Conservation (phyloP, 148 eudicot genomes). For the Suaeda aralocaspica region DNA sequence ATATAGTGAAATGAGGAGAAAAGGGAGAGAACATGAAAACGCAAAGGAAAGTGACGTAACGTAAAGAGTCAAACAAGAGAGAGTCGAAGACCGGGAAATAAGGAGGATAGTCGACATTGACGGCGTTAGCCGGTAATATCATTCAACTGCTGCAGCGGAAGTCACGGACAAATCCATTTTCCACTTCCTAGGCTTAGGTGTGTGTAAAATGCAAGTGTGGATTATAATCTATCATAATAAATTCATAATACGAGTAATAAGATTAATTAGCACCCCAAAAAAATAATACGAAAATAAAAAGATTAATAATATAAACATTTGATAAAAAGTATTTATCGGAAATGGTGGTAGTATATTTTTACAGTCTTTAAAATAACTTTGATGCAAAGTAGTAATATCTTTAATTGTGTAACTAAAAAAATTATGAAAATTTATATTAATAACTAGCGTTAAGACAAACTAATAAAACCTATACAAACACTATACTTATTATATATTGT, state of each 20-base stretch:
- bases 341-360: too few species aligned
- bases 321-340: too few species aligned
- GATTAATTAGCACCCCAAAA: too few species aligned
- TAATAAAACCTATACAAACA: too few species aligned
- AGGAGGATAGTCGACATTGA: conserved; percentile 5
- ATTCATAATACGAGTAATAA: too few species aligned
- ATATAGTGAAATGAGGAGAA: not conserved
- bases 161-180: conserved; percentile 26
- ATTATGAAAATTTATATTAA: not conserved
- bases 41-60: not conserved
- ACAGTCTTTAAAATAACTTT: too few species aligned
- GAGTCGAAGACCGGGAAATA: conserved; percentile 8
- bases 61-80: conserved; percentile 12
- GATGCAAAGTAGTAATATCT: too few species aligned
- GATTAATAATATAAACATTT: too few species aligned
- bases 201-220: not conserved
- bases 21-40: not conserved
- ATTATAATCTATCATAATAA: not conserved
- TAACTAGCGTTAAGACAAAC: not conserved
- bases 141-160: conserved; percentile 21
- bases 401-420: too few species aligned
- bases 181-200: not conserved
- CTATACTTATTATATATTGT: too few species aligned
- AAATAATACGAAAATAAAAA: too few species aligned
- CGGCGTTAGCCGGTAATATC: conserved; percentile 19